Evolutionary conservation across 2,329 filamentous ascomycete genomes (phyloP), one percentile per base, ranked within the genome.

Genomic region (Cladosporium colombiae): DNA sequence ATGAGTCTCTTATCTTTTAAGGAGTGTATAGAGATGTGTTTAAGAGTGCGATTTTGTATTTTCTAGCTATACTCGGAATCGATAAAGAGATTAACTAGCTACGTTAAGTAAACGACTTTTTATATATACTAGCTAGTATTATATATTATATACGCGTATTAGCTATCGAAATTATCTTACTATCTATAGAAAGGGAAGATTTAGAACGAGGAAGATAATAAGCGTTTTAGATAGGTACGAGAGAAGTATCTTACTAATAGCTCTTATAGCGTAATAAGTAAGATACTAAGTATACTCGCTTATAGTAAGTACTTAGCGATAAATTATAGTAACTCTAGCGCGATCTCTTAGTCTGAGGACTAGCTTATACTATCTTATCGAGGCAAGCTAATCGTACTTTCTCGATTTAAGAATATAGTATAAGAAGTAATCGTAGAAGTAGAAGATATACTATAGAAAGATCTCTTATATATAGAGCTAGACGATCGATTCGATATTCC

Each of bases 121-220:
- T 27, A 10, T 71, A 71, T 27, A 72, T 70, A 23, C 67, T 71
- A 10, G 64, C 66, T 23, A 35, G 69, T 16, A 53, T 72, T 4
- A 63, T 72, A 3, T 71, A 72, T 64, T 72, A 46, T 33, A 50
- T 62, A 11, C 59, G 68, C 3, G 67, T 73, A 35, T 37, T 74
- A 23, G 65, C 16, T 16, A 50, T 69, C 23, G 67, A 73, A 57
- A 64, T 66, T 33, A 65, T 72, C 14, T 65, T 73, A 4, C 70
- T 65, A 29, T 65, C 55, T n/a, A 57, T n/a, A 25, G 27, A 68
- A 58, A 50, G 67, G 14, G 59, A 70, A 13, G 46, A 65, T n/a
- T n/a, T 50, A 72, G 64, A 65, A 49, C 31, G 61, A 70, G 14
- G 60, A 64, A 25, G 69, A 72, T 46, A 44, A 66, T 25, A 64